Evolutionary conservation across 352 stramenopile species (phyloP).

Genomic region (Globisporangium sylvaticum): DNA sequence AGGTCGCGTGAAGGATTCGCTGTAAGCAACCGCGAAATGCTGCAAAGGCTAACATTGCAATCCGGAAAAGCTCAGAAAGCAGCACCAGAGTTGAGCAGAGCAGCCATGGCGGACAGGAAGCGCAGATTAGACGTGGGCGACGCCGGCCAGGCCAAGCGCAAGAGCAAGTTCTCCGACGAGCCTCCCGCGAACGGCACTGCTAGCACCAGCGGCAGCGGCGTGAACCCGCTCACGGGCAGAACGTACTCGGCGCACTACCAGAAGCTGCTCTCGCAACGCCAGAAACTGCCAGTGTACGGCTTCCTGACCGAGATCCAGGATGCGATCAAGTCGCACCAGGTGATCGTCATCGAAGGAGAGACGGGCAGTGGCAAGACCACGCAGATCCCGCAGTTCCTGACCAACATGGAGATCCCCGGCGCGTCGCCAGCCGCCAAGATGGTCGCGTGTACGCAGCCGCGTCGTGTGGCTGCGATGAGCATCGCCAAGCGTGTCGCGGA

Average conservation of each 20-base stretch:
- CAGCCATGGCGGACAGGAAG: constrained; percentile 61
- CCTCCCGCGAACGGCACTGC: constrained; percentile 19
- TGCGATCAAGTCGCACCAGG: constrained; percentile 91
- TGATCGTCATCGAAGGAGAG: constrained; percentile 98
- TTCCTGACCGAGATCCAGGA: constrained; percentile 97
- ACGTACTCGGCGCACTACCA: constrained; percentile 91
- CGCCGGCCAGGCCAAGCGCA: constrained; percentile 52
- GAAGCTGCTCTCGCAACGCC: constrained; percentile 89
- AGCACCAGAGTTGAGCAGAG: neutral
- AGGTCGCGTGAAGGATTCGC: constrained; percentile 19
- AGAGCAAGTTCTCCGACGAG: constrained; percentile 76
- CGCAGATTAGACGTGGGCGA: constrained; percentile 62
- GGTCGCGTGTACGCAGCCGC: constrained; percentile 96
- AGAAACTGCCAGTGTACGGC: constrained; percentile 96
- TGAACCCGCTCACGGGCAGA: constrained; percentile 91
- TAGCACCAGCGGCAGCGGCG: neutral
- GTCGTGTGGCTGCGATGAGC: constrained; percentile 96
- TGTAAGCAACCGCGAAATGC: constrained; percentile 13
- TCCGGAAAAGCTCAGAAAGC: neutral
- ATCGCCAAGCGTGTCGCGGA: constrained; percentile 98
- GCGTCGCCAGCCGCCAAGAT: constrained; percentile 60
- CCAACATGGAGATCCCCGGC: constrained; percentile 66
- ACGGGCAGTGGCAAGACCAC: constrained; percentile 97
- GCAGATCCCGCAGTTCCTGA: constrained; percentile 95
- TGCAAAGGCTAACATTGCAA: constrained; percentile 11